A percentile compares a stretch with the other conserved stretches of the same genome.
Conservation (phyloP, 2,329 filamentous ascomycete genomes). For the Hymenoscyphus salicellus region DNA sequence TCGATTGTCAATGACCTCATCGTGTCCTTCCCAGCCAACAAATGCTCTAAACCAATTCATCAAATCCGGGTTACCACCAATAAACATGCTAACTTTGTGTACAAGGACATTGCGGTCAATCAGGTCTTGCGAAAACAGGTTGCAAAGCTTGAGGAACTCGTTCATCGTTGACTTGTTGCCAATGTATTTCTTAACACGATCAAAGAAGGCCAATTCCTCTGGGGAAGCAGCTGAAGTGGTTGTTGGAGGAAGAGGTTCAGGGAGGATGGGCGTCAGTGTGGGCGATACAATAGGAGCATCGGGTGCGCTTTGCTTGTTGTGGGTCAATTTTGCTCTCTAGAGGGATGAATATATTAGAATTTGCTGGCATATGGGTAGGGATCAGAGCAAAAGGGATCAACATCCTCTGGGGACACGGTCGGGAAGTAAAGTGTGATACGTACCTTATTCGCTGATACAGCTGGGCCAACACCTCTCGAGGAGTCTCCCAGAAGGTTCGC, state of each 20-base stretch:
- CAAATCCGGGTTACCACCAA: conserved; percentile 85
- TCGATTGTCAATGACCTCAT: conserved; percentile 75
- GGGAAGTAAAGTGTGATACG: conserved; percentile 25
- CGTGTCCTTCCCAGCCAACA: conserved; percentile 72
- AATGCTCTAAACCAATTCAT: conserved; percentile 85
- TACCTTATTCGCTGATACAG: conserved; percentile 49
- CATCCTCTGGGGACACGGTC: background rate
- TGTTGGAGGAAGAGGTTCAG: conserved; percentile 78
- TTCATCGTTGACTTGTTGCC: conserved; percentile 89
- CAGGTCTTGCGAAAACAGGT: conserved; percentile 88
- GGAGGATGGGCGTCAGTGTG: conserved; percentile 81
- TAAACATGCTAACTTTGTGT: conserved; percentile 79
- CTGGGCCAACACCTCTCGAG: conserved; percentile 32
- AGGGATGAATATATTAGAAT: conserved; percentile 14
- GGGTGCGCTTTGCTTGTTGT: conserved; percentile 48
- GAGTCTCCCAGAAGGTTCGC: conserved; percentile 27
- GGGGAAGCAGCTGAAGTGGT: conserved; percentile 69
- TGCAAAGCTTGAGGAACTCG: conserved; percentile 96
- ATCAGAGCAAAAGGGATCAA: background rate
- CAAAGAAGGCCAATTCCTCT: conserved; percentile 91
- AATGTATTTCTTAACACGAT: conserved; percentile 93
- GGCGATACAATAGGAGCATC: conserved; percentile 59
- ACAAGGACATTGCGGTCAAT: conserved; percentile 83
- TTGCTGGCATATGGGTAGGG: background rate
- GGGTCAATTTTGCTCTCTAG: conserved; percentile 68